Evolutionary conservation across 2,329 filamentous ascomycete genomes (phyloP).

Genomic region (Calycina herbarum): DNA sequence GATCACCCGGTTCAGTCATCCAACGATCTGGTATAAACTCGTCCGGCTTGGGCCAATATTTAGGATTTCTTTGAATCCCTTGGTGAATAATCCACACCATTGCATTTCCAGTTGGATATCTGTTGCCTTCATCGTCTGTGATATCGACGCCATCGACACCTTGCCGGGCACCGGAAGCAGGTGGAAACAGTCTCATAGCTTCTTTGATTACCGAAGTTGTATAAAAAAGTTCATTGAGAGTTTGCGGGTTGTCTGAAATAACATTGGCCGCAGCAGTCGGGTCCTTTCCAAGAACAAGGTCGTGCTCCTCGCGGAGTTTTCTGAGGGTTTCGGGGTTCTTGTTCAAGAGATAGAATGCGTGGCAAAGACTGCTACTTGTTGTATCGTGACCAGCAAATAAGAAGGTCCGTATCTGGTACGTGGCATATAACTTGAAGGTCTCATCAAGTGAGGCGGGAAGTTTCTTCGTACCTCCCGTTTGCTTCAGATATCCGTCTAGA

Average conservation of each 20-base stretch:
- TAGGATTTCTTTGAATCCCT: constrained; percentile 40
- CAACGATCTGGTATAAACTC: constrained; percentile 52
- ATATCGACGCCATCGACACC: constrained; percentile 21
- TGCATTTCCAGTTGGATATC: constrained; percentile 20
- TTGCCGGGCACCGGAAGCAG: constrained; percentile 21
- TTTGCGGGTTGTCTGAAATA: constrained; percentile 10
- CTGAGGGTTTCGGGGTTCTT: constrained; percentile 19
- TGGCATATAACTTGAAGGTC: constrained; percentile 19
- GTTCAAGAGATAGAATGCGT: constrained; percentile 22
- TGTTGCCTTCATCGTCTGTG: constrained; percentile 16
- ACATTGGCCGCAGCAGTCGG: constrained; percentile 2
- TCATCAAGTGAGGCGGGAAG: constrained; percentile 10
- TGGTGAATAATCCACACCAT: constrained; percentile 24
- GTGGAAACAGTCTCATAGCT: constrained; percentile 23
- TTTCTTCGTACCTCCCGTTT: constrained; percentile 12
- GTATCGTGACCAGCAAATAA: constrained; percentile 33
- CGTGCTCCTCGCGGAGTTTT: constrained; percentile 25
- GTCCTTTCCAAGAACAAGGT: constrained; percentile 23
- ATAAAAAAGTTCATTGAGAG: constrained; percentile 25
- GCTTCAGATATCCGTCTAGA: constrained; percentile 25
- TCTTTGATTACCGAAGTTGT: constrained; percentile 30
- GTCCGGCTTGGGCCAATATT: constrained; percentile 45
- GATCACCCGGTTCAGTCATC: constrained; percentile 40
- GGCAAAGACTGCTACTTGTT: constrained; percentile 17
- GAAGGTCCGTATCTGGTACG: constrained; percentile 20